Percentiles rank a stretch among this genome's conserved stretches.
Evolutionary conservation across 108 stramenopile species (phyloP).

Genomic region (Cyclostephanos tholiformis): DNA sequence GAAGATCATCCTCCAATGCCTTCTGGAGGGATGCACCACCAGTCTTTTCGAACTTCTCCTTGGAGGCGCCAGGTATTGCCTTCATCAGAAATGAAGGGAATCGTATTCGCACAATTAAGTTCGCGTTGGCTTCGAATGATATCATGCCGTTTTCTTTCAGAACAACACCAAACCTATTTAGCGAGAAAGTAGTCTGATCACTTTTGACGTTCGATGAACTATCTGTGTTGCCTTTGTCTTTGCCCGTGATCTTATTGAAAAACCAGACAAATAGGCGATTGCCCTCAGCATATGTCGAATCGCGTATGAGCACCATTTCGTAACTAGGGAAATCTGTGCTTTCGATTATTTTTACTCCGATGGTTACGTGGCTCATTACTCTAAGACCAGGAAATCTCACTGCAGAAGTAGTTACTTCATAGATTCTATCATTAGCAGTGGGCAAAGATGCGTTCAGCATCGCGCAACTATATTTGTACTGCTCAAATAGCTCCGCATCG

Average conservation of each 20-base stretch:
- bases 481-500: conserved; percentile 21
- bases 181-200: conserved; percentile 31
- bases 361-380: conserved; percentile 31
- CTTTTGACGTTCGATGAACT: not conserved
- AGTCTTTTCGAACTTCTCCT: conserved; percentile 39
- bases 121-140: conserved; percentile 39
- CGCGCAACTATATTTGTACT: conserved; percentile 24
- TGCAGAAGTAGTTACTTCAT: conserved; percentile 40
- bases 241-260: conserved; percentile 40
- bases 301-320: conserved; percentile 40
- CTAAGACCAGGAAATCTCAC: conserved; percentile 44
- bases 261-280: conserved; percentile 39
- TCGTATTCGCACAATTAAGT: conserved; percentile 26
- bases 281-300: conserved; percentile 37
- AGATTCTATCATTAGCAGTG: conserved; percentile 28
- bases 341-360: conserved; percentile 34
- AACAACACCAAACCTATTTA: conserved; percentile 33
- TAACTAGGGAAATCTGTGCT: conserved; percentile 29
- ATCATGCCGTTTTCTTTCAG: conserved; percentile 23
- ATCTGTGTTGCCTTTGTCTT: conserved; percentile 15
- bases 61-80: conserved; percentile 32
- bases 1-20: conserved; percentile 41
- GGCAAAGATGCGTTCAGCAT: conserved; percentile 24
- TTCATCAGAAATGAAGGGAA: conserved; percentile 42
- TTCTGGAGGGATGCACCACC: conserved; percentile 37